These are phyloP conservation scores for Achlya hypogyna DNA, from an alignment of 352 stramenopile species.

Conservation along the genomic window DNA sequence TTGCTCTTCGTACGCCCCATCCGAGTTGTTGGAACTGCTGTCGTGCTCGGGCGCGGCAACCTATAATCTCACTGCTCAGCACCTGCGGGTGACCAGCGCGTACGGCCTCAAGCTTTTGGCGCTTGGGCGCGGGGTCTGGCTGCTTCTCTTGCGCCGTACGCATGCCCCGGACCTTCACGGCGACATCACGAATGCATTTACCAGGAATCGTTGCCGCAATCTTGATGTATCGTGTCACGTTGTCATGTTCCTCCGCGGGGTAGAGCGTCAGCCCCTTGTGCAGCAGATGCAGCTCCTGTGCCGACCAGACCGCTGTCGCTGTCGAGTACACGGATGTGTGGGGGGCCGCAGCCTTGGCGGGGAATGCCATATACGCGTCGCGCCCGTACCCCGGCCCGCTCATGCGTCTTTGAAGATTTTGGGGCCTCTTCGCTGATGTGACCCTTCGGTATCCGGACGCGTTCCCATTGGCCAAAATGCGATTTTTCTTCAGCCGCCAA, in stretches of 20 bases:
- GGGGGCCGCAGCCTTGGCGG: neutral
- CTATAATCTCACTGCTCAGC: too few relatives aligned
- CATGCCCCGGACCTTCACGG: constrained; percentile 50
- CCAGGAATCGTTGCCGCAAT: constrained; percentile 52
- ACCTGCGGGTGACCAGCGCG: neutral
- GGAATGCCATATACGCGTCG: neutral
- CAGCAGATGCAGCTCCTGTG: constrained; percentile 56
- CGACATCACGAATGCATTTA: constrained; percentile 69
- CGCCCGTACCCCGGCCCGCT: neutral
- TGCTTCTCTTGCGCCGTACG: constrained; percentile 20
- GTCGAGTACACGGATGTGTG: constrained; percentile 45
- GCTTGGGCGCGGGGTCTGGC: constrained; percentile 8
- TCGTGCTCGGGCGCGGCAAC: too few relatives aligned
- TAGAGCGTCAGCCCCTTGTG: constrained; percentile 47
- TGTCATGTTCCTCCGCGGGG: constrained; percentile 50
- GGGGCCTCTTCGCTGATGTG: neutral
- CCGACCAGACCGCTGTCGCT: constrained; percentile 39
- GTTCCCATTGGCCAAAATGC: neutral
- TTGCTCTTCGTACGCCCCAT: neutral
- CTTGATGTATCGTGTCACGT: constrained; percentile 79
- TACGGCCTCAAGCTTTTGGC: constrained; percentile 6
- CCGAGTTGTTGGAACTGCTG: neutral
- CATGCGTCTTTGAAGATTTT: neutral
- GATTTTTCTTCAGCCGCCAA: too few relatives aligned
- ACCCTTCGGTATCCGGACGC: neutral